Evolutionary conservation across 176 grass and related monocot species (phyloP).

Genomic region (Saccharum spontaneum): DNA sequence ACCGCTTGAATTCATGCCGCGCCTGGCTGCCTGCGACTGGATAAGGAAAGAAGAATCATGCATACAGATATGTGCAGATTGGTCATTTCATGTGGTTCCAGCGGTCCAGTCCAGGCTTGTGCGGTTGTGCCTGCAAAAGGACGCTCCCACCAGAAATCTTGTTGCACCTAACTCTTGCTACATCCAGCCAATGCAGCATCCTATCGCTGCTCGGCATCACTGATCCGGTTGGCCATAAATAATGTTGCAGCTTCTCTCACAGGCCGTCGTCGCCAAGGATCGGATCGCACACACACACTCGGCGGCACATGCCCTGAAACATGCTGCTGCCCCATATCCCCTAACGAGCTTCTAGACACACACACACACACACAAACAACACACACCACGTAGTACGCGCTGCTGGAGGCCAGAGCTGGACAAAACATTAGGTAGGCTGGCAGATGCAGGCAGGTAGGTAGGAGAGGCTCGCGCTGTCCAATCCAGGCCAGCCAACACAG

Average conservation of each 20-base stretch:
- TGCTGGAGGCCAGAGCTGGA: not conserved
- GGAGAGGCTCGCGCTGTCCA: not conserved
- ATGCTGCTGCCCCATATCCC: not conserved
- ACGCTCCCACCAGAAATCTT: conserved; percentile 31
- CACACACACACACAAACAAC: too few species aligned
- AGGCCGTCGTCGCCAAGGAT: not conserved
- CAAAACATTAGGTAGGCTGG: not conserved
- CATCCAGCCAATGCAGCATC: conserved; percentile 26
- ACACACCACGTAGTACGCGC: too few species aligned
- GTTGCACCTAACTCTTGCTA: conserved; percentile 21
- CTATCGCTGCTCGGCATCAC: not conserved
- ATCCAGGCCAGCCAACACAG: conserved; percentile 5
- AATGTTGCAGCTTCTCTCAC: not conserved
- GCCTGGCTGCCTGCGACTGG: not conserved
- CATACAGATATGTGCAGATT: not conserved
- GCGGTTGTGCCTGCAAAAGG: not conserved
- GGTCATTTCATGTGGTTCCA: not conserved
- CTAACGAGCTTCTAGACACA: not conserved
- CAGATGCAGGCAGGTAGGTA: conserved; percentile 12
- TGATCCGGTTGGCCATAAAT: conserved; percentile 15
- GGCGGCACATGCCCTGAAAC: not conserved
- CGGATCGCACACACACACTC: not conserved
- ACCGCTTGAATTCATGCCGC: not conserved
- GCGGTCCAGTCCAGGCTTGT: not conserved
- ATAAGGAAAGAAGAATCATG: not conserved